A percentile compares a stretch with the other conserved stretches of the same genome.
Evolutionary conservation across 768 basidiomycete species (phyloP).

Genomic region (Gymnopilus dilepis): DNA sequence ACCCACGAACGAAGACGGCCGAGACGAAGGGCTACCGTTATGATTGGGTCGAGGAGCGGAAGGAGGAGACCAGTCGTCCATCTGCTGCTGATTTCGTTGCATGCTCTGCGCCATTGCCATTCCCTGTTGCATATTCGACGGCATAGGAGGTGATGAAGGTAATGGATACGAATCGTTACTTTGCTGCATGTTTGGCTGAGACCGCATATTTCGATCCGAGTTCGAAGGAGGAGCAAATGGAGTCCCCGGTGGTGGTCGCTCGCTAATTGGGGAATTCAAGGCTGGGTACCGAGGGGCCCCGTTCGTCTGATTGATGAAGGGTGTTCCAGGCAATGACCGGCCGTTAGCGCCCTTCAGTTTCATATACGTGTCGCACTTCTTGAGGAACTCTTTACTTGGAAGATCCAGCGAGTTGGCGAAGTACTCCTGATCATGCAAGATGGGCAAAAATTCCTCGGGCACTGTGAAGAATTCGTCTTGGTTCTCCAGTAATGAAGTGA

Average conservation of each 20-base stretch:
- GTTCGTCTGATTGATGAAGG: conserved; percentile 44
- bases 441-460: conserved; percentile 85
- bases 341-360: conserved; percentile 68
- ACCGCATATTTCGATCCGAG: conserved; percentile 34
- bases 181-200: conserved; percentile 46
- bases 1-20: conserved; percentile 58
- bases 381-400: conserved; percentile 93
- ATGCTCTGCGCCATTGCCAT: conserved; percentile 53
- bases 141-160: conserved; percentile 50
- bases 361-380: conserved; percentile 94
- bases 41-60: conserved; percentile 45
- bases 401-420: conserved; percentile 88
- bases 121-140: conserved; percentile 55
- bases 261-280: conserved; percentile 45
- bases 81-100: conserved; percentile 34
- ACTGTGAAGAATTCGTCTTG: conserved; percentile 98
- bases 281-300: conserved; percentile 45
- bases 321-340: conserved; percentile 45
- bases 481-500: conserved; percentile 85
- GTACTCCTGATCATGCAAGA: conserved; percentile 91
- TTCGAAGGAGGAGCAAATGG: conserved; percentile 45
- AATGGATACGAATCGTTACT: conserved; percentile 39
- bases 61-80: conserved; percentile 51
- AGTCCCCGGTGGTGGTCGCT: conserved; percentile 46
- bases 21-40: conserved; percentile 43